Percentiles rank a stretch among this genome's conserved stretches.
phyloP scores from a whole-genome alignment of 306 rosid genomes.

The Corylus heterophylla region DNA sequence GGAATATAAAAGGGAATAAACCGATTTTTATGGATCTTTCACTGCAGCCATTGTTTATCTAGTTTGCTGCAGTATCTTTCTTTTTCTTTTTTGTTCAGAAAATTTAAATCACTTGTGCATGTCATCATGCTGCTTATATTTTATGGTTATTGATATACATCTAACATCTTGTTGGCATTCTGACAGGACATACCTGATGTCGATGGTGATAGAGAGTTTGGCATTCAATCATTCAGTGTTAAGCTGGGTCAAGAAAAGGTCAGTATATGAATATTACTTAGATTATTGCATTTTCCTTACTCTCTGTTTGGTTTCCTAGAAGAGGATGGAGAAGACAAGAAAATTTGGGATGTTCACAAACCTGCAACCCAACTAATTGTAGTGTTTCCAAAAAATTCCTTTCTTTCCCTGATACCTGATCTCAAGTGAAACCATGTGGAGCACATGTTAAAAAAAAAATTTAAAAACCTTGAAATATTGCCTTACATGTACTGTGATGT shows the following conservation, averaged over 20 bases:
- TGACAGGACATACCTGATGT: constrained; percentile 34
- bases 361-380: not conserved
- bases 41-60: not conserved
- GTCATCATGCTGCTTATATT: not conserved
- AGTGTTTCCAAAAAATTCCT: not conserved
- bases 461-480: too few species aligned
- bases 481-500: not conserved
- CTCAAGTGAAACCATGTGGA: not conserved
- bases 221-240: constrained; percentile 27
- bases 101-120: not conserved
- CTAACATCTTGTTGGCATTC: not conserved
- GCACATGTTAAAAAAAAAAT: not conserved
- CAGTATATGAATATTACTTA: not conserved
- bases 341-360: not conserved
- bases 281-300: not conserved
- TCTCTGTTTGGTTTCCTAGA: not conserved
- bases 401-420: not conserved
- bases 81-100: not conserved
- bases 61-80: not conserved
- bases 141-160: not conserved
- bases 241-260: constrained; percentile 27
- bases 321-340: not conserved
- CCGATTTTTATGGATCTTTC: not conserved
- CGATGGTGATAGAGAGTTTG: constrained; percentile 31
- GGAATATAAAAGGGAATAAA: not conserved